phyloP scores from a whole-genome alignment of 1,284 basidiomycete species.

The Gomphus sp. region DNA sequence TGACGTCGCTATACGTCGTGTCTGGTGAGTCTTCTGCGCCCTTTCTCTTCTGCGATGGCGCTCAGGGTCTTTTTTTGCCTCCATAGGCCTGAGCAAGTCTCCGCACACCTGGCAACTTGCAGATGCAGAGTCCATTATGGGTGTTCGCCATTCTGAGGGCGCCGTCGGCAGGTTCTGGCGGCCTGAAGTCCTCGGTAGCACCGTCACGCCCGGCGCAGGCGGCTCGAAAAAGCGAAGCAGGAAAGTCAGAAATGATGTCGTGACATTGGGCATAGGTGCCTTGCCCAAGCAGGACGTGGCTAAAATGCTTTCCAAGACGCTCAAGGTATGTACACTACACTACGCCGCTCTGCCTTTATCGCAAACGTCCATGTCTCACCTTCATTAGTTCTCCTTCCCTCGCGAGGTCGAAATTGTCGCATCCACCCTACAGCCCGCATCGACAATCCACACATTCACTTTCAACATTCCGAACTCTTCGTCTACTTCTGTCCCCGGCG shows the following conservation, averaged over 20 bases:
- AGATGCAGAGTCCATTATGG: slow-evolving; percentile 78
- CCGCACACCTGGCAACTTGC: slow-evolving; percentile 92
- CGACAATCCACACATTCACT: slow-evolving; percentile 88
- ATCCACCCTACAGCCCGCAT: slow-evolving; percentile 82
- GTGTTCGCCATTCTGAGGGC: slow-evolving; percentile 78
- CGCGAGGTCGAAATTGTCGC: slow-evolving; percentile 93
- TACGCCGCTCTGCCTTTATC: neutral
- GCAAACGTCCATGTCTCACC: neutral
- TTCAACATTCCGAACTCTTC: slow-evolving; percentile 71
- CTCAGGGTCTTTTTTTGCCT: neutral
- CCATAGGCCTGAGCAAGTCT: slow-evolving; percentile 64
- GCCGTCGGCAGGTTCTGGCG: slow-evolving; percentile 92
- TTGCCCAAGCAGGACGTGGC: slow-evolving; percentile 76
- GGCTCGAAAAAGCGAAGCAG: slow-evolving; percentile 41
- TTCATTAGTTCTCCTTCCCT: slow-evolving; percentile 67
- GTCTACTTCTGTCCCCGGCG: slow-evolving; percentile 41
- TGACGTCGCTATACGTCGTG: slow-evolving; percentile 77
- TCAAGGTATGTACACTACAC: slow-evolving; percentile 51
- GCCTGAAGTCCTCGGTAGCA: slow-evolving; percentile 86
- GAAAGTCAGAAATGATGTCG: slow-evolving; percentile 51
- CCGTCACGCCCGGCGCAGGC: slow-evolving; percentile 76
- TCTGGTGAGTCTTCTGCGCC: slow-evolving; percentile 24
- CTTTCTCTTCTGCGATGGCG: no score
- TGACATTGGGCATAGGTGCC: slow-evolving; percentile 56
- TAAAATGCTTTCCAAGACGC: slow-evolving; percentile 82